phyloP scores from a whole-genome alignment of 352 stramenopile genomes.

The Achlya hypogyna region DNA sequence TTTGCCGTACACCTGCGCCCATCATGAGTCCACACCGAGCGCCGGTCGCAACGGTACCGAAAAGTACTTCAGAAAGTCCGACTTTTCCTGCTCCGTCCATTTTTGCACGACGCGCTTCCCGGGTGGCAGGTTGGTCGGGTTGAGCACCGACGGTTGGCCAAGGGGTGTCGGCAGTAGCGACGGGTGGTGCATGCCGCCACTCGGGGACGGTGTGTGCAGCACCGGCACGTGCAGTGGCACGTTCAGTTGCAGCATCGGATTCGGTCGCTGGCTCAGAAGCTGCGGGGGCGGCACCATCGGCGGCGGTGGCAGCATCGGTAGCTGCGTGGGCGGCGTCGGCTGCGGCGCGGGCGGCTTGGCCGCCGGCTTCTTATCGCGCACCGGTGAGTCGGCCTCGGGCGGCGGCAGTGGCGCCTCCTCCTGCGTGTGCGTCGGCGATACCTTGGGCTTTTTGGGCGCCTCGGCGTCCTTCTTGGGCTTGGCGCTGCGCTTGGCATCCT shows the following conservation, averaged over 20 bases:
- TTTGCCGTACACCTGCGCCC: constrained; percentile 63
- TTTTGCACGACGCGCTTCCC: constrained; percentile 82
- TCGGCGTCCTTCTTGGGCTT: constrained; percentile 20
- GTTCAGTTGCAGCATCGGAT: not conserved
- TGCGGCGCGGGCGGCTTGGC: not conserved
- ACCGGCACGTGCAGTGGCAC: constrained; percentile 6
- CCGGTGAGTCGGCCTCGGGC: not conserved
- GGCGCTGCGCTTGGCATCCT: constrained; percentile 13
- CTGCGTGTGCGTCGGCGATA: not conserved
- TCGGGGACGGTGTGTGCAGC: not conserved
- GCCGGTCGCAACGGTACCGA: constrained; percentile 33
- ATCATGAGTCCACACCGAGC: not conserved
- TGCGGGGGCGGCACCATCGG: not conserved
- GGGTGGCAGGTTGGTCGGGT: constrained; percentile 20
- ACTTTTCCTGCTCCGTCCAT: constrained; percentile 84
- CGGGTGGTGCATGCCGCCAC: not conserved
- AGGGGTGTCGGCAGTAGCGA: not conserved
- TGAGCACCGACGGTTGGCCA: not conserved
- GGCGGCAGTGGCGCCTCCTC: not conserved
- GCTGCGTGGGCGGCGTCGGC: not conserved
- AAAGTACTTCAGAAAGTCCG: constrained; percentile 83
- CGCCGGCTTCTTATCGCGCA: not conserved
- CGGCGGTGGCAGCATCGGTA: not conserved
- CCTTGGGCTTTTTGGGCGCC: constrained; percentile 20
- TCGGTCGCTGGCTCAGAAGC: not conserved